phyloP scores from a whole-genome alignment of 164 flowering plant genomes.

The Chloranthus sessilifolius region DNA sequence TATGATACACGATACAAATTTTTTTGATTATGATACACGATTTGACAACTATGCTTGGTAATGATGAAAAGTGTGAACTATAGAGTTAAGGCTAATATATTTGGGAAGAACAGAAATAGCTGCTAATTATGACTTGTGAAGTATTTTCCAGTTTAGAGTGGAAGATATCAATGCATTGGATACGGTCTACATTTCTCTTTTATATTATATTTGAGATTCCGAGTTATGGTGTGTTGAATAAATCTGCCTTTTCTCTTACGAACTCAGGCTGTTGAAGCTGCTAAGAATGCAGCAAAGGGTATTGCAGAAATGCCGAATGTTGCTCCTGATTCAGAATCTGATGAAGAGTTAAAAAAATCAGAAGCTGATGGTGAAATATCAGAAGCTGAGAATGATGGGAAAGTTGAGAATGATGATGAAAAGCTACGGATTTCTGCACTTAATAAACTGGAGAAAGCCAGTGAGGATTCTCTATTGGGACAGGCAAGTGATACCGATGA shows the following conservation, averaged over 20 bases:
- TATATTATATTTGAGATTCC: too few relatives aligned
- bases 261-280: slow-evolving; percentile 71
- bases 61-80: too few relatives aligned
- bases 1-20: too few relatives aligned
- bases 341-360: slow-evolving; percentile 48
- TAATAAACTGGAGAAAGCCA: slow-evolving; percentile 80
- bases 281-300: slow-evolving; percentile 77
- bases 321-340: slow-evolving; percentile 49
- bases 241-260: slow-evolving; percentile 8
- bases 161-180: too few relatives aligned
- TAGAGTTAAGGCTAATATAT: too few relatives aligned
- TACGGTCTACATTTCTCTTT: too few relatives aligned
- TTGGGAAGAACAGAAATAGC: too few relatives aligned
- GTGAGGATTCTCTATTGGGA: slow-evolving; percentile 83
- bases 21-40: too few relatives aligned
- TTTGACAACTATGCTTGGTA: too few relatives aligned
- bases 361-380: slow-evolving; percentile 30
- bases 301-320: slow-evolving; percentile 45
- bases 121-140: too few relatives aligned
- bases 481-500: slow-evolving; percentile 53
- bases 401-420: slow-evolving; percentile 51
- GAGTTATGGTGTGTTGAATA: background rate
- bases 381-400: slow-evolving; percentile 20
- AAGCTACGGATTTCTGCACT: slow-evolving; percentile 56
- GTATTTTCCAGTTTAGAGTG: too few relatives aligned